Conservation (phyloP, 768 basidiomycete species). For the Amanita pseudoporphyria region DNA sequence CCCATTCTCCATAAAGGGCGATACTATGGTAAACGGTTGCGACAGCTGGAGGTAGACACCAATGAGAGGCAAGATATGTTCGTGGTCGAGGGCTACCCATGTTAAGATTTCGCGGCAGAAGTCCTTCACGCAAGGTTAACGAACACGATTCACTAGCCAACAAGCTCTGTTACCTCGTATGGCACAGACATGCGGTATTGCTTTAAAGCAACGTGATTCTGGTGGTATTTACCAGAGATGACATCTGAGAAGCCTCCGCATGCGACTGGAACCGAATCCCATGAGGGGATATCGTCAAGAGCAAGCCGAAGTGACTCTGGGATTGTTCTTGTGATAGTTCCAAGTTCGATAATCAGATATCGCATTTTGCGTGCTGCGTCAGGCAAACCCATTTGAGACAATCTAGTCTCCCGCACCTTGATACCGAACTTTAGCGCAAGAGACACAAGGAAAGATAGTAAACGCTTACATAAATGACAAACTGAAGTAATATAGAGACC, state of each 20-base stretch:
- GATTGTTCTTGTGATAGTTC: background rate
- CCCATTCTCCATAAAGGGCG: conserved; percentile 1
- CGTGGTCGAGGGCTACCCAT: background rate
- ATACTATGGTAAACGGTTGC: background rate
- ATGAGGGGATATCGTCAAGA: background rate
- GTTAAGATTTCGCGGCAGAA: background rate
- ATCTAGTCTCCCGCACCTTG: background rate
- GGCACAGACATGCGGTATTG: background rate
- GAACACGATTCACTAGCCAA: background rate
- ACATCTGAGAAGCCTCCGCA: background rate
- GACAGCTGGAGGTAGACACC: background rate
- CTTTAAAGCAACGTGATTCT: background rate
- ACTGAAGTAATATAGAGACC: background rate
- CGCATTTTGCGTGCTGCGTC: background rate
- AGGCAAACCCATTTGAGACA: background rate
- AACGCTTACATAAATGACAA: background rate
- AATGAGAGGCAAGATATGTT: conserved; percentile 1
- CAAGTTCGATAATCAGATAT: background rate
- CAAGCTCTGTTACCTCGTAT: background rate
- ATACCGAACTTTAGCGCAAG: background rate
- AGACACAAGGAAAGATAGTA: background rate
- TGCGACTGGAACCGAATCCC: background rate
- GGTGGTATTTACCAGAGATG: background rate
- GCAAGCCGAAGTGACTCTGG: background rate
- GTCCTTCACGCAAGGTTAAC: background rate